Conservation (phyloP, 2,329 filamentous ascomycete genomes). For the Diaporthe sp. region DNA sequence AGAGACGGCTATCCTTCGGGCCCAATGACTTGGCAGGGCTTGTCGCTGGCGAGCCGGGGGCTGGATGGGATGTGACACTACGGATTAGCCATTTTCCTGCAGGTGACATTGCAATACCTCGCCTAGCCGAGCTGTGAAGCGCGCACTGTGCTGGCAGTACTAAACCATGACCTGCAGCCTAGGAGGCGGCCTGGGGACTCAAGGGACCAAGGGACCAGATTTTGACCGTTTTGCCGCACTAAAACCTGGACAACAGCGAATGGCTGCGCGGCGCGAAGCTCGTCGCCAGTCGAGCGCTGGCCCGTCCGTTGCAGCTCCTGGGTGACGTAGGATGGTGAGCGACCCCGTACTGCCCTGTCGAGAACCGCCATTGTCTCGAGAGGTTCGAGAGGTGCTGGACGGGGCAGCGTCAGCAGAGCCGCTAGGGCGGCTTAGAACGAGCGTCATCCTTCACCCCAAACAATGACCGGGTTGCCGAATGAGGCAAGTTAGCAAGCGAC, state of each 20-base stretch:
- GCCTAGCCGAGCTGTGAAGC: not conserved
- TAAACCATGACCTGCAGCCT: constrained; percentile 30
- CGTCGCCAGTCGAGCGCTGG: not conserved
- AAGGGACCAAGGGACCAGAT: not conserved
- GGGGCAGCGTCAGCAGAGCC: constrained; percentile 24
- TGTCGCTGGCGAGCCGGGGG: constrained; percentile 14
- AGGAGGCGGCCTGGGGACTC: constrained; percentile 20
- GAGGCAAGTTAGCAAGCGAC: constrained; percentile 14
- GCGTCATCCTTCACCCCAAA: constrained; percentile 16
- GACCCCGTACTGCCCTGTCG: not conserved
- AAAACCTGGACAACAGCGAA: constrained; percentile 14
- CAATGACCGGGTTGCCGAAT: constrained; percentile 38
- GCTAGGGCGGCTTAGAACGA: constrained; percentile 24
- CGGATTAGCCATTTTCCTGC: constrained; percentile 29
- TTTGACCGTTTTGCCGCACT: constrained; percentile 14
- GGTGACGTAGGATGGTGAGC: not conserved
- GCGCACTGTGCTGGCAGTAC: constrained; percentile 30
- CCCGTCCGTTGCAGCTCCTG: not conserved
- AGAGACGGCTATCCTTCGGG: not conserved
- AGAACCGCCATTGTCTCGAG: not conserved
- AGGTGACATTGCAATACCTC: constrained; percentile 30
- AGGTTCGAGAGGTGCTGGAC: not conserved
- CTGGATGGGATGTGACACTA: constrained; percentile 26
- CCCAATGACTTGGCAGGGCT: constrained; percentile 23
- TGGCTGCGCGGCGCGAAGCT: not conserved